Evolutionary conservation across 257 asterid species (phyloP).

Genomic region (Solanum chaucha): DNA sequence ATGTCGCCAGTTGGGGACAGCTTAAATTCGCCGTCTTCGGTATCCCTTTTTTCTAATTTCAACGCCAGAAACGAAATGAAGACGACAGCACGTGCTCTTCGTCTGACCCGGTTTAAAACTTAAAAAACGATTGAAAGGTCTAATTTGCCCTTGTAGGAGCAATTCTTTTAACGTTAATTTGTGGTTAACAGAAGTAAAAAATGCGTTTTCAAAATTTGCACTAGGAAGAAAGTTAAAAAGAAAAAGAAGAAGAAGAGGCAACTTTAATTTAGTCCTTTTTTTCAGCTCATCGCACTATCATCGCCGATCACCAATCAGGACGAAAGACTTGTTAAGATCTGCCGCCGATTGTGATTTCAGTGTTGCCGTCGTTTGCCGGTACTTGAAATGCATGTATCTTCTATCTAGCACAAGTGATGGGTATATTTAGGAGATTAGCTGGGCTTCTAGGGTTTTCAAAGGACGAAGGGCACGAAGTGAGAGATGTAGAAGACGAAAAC

Average conservation of each 20-base stretch:
- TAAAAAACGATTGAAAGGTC: background rate
- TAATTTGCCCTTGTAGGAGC: background rate
- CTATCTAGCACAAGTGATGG: background rate
- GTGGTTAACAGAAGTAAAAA: background rate
- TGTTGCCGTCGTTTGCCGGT: background rate
- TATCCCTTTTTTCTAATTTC: background rate
- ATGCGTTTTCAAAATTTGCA: background rate
- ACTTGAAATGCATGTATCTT: background rate
- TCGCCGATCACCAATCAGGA: background rate
- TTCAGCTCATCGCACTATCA: background rate
- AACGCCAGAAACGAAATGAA: background rate
- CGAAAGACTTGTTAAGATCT: background rate
- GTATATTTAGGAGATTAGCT: background rate
- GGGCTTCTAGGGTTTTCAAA: slow-evolving; percentile 1
- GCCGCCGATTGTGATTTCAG: background rate
- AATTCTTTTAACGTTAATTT: background rate
- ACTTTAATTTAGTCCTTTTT: background rate
- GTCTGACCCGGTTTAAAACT: background rate
- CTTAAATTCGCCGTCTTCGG: background rate
- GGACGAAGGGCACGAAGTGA: background rate
- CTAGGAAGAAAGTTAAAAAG: background rate
- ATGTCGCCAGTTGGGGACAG: background rate
- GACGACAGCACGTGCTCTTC: background rate
- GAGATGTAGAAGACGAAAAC: background rate
- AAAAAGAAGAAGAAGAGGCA: background rate